phyloP scores from a whole-genome alignment of 768 basidiomycete species.

The Leccinum imitatum region DNA sequence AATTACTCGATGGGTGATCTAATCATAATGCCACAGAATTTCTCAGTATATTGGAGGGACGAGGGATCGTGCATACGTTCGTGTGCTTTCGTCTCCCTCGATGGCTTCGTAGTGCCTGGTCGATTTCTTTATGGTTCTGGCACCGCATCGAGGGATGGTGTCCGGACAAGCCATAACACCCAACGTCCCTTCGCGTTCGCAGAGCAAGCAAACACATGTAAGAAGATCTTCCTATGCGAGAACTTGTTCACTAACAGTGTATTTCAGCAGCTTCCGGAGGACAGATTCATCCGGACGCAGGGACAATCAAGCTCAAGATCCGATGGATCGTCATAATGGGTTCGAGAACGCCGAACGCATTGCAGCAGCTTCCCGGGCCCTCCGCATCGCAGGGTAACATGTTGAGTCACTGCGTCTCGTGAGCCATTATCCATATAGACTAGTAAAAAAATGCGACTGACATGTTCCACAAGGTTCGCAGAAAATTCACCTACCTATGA shows the following conservation, averaged over 20 bases:
- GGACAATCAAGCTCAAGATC: conserved; percentile 56
- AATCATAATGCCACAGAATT: conserved; percentile 39
- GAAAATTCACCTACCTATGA: conserved; percentile 30
- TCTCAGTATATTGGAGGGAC: conserved; percentile 66
- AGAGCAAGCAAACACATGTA: conserved; percentile 40
- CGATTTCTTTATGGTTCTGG: conserved; percentile 60
- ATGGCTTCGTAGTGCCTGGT: conserved; percentile 63
- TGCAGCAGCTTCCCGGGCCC: conserved; percentile 39
- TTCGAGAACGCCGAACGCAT: conserved; percentile 41
- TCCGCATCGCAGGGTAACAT: conserved; percentile 36
- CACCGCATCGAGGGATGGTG: conserved; percentile 48
- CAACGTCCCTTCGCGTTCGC: conserved; percentile 66
- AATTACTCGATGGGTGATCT: neutral
- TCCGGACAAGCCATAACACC: conserved; percentile 47
- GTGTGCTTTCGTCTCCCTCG: conserved; percentile 62
- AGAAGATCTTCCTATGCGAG: conserved; percentile 4
- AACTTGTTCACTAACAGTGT: neutral
- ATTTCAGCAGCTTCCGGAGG: conserved; percentile 10
- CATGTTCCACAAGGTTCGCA: conserved; percentile 46
- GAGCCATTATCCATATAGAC: conserved; percentile 5
- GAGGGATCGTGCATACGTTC: conserved; percentile 52
- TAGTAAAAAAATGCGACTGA: conserved; percentile 1
- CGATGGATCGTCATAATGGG: conserved; percentile 31
- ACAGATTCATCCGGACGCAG: conserved; percentile 39
- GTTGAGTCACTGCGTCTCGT: conserved; percentile 52